A percentile compares a stretch with the other conserved stretches of the same genome.
These are phyloP conservation scores for Fusarium irregulare DNA, from an alignment of 2,329 filamentous ascomycete species.

Conservation along the genomic window DNA sequence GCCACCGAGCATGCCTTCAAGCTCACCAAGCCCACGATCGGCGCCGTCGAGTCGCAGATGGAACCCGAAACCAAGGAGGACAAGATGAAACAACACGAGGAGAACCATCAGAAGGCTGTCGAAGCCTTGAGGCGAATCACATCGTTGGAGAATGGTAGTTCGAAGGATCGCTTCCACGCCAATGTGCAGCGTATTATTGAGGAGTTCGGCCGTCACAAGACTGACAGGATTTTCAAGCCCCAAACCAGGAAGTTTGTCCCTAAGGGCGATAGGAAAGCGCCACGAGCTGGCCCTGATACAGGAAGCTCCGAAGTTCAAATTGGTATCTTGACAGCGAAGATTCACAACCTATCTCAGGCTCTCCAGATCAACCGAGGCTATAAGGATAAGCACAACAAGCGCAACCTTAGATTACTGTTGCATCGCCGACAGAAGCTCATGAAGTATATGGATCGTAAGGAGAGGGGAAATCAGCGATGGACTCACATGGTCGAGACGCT, in stretches of 20 bases:
- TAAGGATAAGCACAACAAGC: constrained; percentile 94
- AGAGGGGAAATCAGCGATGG: constrained; percentile 92
- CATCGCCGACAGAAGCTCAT: constrained; percentile 91
- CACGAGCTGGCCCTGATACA: constrained; percentile 88
- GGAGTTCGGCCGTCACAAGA: constrained; percentile 90
- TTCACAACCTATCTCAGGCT: constrained; percentile 80
- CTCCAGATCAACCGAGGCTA: constrained; percentile 74
- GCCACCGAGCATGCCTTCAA: constrained; percentile 75
- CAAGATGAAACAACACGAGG: constrained; percentile 58
- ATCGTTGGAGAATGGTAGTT: constrained; percentile 79
- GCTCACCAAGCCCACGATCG: constrained; percentile 70
- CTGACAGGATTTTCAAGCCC: constrained; percentile 75
- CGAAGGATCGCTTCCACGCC: constrained; percentile 80
- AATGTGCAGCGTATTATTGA: constrained; percentile 88
- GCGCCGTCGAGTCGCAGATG: constrained; percentile 50
- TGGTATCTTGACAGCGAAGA: constrained; percentile 94
- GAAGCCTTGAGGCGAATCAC: constrained; percentile 85
- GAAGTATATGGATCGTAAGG: constrained; percentile 86
- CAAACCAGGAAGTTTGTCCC: constrained; percentile 64
- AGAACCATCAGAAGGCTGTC: constrained; percentile 73
- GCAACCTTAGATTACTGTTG: constrained; percentile 85
- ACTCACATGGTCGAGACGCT: constrained; percentile 84
- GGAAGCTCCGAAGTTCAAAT: constrained; percentile 98
- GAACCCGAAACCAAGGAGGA: constrained; percentile 56
- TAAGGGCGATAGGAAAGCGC: constrained; percentile 53